Evolutionary conservation across 768 basidiomycete species (phyloP).

Genomic region (Galerina sulciceps): DNA sequence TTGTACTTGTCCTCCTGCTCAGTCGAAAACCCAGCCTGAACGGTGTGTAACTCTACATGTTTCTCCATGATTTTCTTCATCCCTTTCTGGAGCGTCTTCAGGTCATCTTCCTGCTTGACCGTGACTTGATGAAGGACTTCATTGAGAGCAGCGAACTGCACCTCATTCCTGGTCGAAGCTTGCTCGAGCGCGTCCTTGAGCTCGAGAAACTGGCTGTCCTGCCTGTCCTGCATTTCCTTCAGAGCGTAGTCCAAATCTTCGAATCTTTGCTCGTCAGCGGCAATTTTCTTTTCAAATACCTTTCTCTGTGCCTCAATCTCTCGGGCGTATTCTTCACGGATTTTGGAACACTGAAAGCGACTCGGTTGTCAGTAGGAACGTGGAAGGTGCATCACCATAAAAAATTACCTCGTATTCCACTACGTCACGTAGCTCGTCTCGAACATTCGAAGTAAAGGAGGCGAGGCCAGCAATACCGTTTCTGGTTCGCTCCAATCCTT

Average conservation of each 20-base stretch:
- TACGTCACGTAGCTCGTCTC: neutral
- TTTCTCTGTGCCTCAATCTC: neutral
- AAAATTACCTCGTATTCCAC: neutral
- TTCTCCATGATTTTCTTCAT: neutral
- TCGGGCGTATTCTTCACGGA: neutral
- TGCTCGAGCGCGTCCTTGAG: neutral
- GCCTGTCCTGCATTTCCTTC: neutral
- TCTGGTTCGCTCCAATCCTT: constrained; percentile 5
- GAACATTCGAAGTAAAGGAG: neutral
- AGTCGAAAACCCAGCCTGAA: neutral
- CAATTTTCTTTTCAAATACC: neutral
- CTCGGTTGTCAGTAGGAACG: neutral
- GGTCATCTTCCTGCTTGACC: neutral
- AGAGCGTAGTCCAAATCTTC: neutral
- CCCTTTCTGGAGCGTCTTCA: neutral
- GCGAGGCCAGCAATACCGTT: neutral
- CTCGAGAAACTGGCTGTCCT: neutral
- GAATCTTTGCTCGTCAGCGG: neutral
- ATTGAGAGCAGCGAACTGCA: neutral
- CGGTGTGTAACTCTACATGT: neutral
- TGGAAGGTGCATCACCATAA: too few relatives aligned
- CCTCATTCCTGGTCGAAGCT: neutral
- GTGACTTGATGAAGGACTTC: neutral
- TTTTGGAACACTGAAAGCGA: neutral
- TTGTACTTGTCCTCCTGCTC: neutral